Evolutionary conservation across 768 basidiomycete genomes (phyloP).

Genomic region (Termitomyces sp.): DNA sequence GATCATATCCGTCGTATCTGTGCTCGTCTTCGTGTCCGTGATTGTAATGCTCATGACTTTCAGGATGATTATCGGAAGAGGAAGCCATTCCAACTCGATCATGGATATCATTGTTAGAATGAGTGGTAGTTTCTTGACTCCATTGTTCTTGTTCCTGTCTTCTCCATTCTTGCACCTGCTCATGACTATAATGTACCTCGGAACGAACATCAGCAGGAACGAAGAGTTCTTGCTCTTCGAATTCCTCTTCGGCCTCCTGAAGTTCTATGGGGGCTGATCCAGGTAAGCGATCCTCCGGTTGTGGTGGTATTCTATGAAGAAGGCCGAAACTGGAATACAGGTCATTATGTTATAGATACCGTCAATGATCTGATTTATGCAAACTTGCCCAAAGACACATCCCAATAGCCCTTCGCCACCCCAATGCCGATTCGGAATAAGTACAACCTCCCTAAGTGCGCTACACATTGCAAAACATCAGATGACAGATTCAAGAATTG

Average conservation of each 20-base stretch:
- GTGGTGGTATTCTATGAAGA: conserved; percentile 87
- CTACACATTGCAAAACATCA: conserved; percentile 32
- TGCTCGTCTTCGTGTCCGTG: conserved; percentile 11
- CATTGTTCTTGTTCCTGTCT: conserved; percentile 25
- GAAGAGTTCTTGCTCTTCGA: conserved; percentile 62
- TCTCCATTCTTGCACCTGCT: conserved; percentile 24
- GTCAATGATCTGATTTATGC: background rate
- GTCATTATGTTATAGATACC: conserved; percentile 2
- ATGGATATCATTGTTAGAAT: conserved; percentile 9
- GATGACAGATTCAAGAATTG: conserved; percentile 5
- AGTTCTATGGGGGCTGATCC: conserved; percentile 54
- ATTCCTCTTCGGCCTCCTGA: conserved; percentile 40
- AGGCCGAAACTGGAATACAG: conserved; percentile 65
- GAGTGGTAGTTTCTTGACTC: conserved; percentile 20
- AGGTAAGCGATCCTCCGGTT: conserved; percentile 51
- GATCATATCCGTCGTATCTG: background rate
- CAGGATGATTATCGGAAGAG: background rate
- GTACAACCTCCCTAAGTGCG: conserved; percentile 85
- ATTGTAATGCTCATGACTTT: background rate
- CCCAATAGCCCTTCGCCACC: conserved; percentile 94
- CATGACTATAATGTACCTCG: conserved; percentile 18
- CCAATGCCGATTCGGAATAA: conserved; percentile 96
- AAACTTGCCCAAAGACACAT: conserved; percentile 82
- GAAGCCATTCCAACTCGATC: background rate
- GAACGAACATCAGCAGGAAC: conserved; percentile 58